Evolutionary conservation across 371 early-diverging fungal genomes (phyloP), one percentile per base, ranked within the genome.

Genomic region (Mortierella sp.): DNA sequence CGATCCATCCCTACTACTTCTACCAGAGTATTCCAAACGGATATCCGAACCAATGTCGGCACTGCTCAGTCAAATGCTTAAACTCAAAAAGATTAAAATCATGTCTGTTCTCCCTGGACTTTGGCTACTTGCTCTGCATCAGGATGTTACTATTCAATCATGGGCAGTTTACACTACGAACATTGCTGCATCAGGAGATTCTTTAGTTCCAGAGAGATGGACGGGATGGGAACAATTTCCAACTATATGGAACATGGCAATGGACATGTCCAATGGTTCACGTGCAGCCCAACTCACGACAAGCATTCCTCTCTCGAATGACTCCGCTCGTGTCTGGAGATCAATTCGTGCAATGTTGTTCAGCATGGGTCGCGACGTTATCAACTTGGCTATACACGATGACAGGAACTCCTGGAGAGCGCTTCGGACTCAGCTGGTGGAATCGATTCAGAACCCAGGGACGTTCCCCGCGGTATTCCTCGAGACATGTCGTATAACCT

Each of bases 221-320:
- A 47, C 19, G 7, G 59, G 79, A 4, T 79, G 79, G 79, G 79
- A 79, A n/a, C 70, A 65, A 36, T 79, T 79, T 55, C 55, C 66
- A 33, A 22, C 24, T 7, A 58, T 74, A 4, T 67, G 74, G 68
- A 45, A 38, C 13, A 41, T 74, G 21, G 67, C 67, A 3, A 28
- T 74, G 15, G 41, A 33, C 19, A 43, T 74, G 10, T 38, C 70
- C 9, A 66, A 48, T 45, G 79, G 69, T 11, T 32, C 28, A 6
- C 59, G 19, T 15, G 6, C 36, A 5, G 19, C 32, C 55, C 8
- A 21, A 16, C 16, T 32, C 8, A 59, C 11, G 36, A 71, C 64
- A 9, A 63, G 38, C 36, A 36, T 79, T 16, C 74, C 71, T 0
- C 57, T 70, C 22, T 38, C 71, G 16, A 45, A 33, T 16, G 74